Base-by-base conservation (phyloP, 345 rosid species). In the Sisymbrium irio region DNA sequence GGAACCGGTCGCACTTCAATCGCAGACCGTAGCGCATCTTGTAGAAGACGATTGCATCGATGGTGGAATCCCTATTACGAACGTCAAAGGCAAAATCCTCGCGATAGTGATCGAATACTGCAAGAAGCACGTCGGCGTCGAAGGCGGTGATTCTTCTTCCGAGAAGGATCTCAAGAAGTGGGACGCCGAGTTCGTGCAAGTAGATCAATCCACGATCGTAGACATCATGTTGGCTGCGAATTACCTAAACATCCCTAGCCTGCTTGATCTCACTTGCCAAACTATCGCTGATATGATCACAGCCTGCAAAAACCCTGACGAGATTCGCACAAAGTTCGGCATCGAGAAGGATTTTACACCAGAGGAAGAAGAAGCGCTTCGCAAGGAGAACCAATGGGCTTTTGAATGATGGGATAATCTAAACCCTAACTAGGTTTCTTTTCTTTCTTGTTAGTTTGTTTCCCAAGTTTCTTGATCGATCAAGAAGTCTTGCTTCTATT, bases 81-180 rank as follows among this genome's bases (percentile, higher is more conserved):
- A 85, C 65, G 92, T 91, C 42, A 76, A 77, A 1, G 57, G 89
- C 70, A 49, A 70, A 77, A 85, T 76, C 76, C 81, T 91, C 30
- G 61, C 86, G 37, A 82, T 37, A 79, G 88, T 89, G 22, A 82
- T 88, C 42, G 92, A 85, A 79, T 91, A 87, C 74, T 82, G 87
- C 81, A 79, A 76, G 62, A 87, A 83, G 61, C 97, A 88, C 63
- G 86, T 61, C 11, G 20, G 7, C 3, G 59, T 14, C 20, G 62
- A 28, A 14, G 87, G 68, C 65, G 74, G 66, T 1, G 56, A 73
- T 30, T 47, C 71, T 37, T 11, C 79, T 12, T 79, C 81, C 18
- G 80, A 77, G 2, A 68, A 80, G 0, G 83, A 79, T 0, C 69
- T 85, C 57, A 80, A 80, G 75, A 35, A 33, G 39, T 89, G 87